phyloP scores from a whole-genome alignment of 2,329 filamentous ascomycete genomes.

The Claviceps sp. region DNA sequence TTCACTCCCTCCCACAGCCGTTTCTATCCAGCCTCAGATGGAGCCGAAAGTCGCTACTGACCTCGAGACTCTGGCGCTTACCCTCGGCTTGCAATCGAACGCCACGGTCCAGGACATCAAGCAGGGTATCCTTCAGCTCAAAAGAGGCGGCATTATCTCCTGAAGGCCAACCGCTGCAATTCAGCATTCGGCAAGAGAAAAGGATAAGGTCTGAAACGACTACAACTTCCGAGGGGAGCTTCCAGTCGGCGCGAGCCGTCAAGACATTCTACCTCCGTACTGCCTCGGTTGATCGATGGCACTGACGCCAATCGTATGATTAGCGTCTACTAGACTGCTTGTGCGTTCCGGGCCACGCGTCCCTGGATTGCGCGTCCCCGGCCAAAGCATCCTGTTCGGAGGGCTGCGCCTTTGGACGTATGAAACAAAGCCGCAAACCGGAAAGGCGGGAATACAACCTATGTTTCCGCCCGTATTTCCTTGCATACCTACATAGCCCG shows the following conservation, averaged over 20 bases:
- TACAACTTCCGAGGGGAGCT: neutral
- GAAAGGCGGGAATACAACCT: neutral
- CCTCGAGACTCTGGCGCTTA: slow-evolving; percentile 21
- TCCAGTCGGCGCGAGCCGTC: neutral
- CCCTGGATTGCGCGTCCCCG: neutral
- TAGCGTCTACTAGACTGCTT: neutral
- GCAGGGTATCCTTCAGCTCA: slow-evolving; percentile 19
- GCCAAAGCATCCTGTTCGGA: neutral
- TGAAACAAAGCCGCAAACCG: neutral
- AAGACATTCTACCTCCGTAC: neutral
- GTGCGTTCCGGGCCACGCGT: neutral
- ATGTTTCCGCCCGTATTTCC: neutral
- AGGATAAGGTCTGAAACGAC: neutral
- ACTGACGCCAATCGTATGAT: neutral
- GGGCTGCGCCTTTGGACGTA: neutral
- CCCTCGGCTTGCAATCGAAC: slow-evolving; percentile 20
- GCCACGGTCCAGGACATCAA: slow-evolving; percentile 23
- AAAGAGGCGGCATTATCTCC: slow-evolving; percentile 8
- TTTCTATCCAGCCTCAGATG: neutral
- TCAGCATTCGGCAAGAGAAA: neutral
- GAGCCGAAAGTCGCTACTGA: slow-evolving; percentile 14
- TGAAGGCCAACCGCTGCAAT: neutral
- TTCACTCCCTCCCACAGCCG: slow-evolving; percentile 7
- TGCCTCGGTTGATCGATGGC: neutral
- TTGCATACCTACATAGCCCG: neutral